Base-by-base conservation (phyloP, 2,329 filamentous ascomycete species). In the Alternaria brassicae region DNA sequence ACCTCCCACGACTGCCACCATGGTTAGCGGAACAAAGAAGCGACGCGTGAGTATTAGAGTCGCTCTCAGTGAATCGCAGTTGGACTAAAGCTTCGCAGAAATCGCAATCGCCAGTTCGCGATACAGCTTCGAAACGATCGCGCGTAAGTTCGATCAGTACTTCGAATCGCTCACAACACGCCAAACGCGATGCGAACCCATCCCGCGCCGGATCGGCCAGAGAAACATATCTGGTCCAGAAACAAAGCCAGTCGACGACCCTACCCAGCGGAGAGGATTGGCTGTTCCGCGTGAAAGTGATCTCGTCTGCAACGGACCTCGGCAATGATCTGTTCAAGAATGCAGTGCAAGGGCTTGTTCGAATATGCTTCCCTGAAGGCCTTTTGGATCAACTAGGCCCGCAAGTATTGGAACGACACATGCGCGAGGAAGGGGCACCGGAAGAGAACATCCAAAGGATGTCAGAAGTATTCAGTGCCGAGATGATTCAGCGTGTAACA, bases 351-450 rank as follows among this genome's bases (percentile, higher is more conserved):
- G 72, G 69, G 1, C 56, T 75, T 0, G 60, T 72, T 2, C 58
- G 68, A 5, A 67, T 73, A 3, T 74, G 73, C 45, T 74, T 75
- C 17, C 72, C 73, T 1, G 48, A 69, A 2, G 53, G 57, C 9
- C 41, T 73, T 3, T 50, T 74, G 0, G 61, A 72, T 1, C 62
- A 73, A 23, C 47, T 73, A 0, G 69, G 72, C 2, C 19, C 67
- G 5, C 56, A 67, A 4, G 36, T 72, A 0, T 34, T 74, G 3
- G 50, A 62, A 2, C 45, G 56, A 12, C 71, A 73, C 25, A 73
- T 75, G 72, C 56, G 47, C 3, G 56, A 71, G 10, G 47, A 61
- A 4, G 44, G 58, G 1, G 72, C 68, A 1, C 47, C 60, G 0
- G 32, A 58, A 13, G 25, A 56, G 0, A 72, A 70, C 30, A 67